Conservation (phyloP, 2,329 filamentous ascomycete genomes). For the Rhexocercosporidium sp. region DNA sequence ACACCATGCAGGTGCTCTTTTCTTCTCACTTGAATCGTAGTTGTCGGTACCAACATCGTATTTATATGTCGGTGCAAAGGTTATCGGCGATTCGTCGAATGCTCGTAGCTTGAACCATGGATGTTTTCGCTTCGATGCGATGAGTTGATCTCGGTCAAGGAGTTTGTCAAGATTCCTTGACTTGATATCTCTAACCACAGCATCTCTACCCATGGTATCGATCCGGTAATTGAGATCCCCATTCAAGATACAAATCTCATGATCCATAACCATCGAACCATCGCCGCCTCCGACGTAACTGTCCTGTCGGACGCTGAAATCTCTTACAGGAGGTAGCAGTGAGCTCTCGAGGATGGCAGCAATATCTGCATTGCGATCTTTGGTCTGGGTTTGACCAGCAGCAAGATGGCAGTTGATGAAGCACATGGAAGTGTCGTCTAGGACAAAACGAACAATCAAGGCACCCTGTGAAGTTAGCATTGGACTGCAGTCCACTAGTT, state of each 20-base stretch:
- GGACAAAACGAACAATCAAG: constrained; percentile 85
- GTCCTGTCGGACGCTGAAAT: constrained; percentile 71
- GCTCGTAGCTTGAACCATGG: constrained; percentile 86
- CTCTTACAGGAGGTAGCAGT: constrained; percentile 74
- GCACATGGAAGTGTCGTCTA: constrained; percentile 94
- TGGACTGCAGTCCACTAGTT: background rate
- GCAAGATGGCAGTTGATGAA: constrained; percentile 98
- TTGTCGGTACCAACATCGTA: constrained; percentile 95
- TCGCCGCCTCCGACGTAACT: constrained; percentile 92
- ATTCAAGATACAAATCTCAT: constrained; percentile 96
- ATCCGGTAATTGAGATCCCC: constrained; percentile 98
- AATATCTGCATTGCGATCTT: constrained; percentile 89
- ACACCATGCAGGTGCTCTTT: constrained; percentile 93
- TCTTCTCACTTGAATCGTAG: constrained; percentile 95
- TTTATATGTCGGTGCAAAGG: constrained; percentile 96
- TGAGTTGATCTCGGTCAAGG: constrained; percentile 89
- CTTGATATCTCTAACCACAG: constrained; percentile 84
- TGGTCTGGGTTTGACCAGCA: constrained; percentile 89
- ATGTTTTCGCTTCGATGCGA: constrained; percentile 87
- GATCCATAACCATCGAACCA: constrained; percentile 91
- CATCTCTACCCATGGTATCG: constrained; percentile 93
- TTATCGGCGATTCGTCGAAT: constrained; percentile 90
- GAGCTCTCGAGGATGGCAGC: constrained; percentile 84
- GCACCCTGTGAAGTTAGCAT: constrained; percentile 62
- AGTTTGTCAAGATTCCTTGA: constrained; percentile 82